Percentiles rank a stretch among this genome's conserved stretches.
Conservation (phyloP, 2,329 filamentous ascomycete species). For the Ophiostoma novo-ulmi region DNA sequence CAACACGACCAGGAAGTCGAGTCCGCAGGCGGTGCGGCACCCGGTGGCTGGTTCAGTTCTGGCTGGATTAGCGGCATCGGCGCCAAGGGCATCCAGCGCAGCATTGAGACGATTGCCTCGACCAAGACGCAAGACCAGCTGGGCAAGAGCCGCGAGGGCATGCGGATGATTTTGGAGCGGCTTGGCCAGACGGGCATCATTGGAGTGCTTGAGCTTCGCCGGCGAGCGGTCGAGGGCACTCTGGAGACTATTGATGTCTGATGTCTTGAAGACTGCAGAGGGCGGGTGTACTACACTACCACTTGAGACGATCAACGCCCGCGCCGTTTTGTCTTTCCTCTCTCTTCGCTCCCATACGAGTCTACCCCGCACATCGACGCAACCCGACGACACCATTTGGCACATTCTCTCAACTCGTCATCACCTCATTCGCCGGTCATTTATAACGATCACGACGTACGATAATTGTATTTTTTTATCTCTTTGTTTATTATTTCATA, state of each 20-base stretch:
- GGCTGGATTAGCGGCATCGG: slow-evolving; percentile 52
- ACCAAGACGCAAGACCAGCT: slow-evolving; percentile 73
- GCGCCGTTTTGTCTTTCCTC: background rate
- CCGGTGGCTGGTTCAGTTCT: slow-evolving; percentile 35
- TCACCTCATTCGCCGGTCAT: background rate
- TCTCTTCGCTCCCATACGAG: background rate
- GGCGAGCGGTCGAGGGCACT: slow-evolving; percentile 39
- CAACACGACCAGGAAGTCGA: slow-evolving; percentile 19
- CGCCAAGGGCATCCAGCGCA: slow-evolving; percentile 66
- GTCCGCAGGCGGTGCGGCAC: background rate
- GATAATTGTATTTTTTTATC: background rate
- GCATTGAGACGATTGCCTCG: slow-evolving; percentile 72
- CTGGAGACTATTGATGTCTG: slow-evolving; percentile 28
- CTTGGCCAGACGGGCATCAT: slow-evolving; percentile 55
- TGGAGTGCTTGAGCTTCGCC: slow-evolving; percentile 53
- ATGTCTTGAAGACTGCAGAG: background rate
- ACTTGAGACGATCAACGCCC: background rate
- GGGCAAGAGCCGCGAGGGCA: slow-evolving; percentile 75
- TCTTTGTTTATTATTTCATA: background rate
- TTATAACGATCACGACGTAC: slow-evolving; percentile 13
- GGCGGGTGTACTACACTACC: background rate
- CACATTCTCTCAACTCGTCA: background rate
- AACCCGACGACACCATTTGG: background rate
- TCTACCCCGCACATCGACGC: slow-evolving; percentile 11
- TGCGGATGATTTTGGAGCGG: slow-evolving; percentile 74